Evolutionary conservation across 441 rosid species (phyloP).

Genomic region (Melastoma candidum): DNA sequence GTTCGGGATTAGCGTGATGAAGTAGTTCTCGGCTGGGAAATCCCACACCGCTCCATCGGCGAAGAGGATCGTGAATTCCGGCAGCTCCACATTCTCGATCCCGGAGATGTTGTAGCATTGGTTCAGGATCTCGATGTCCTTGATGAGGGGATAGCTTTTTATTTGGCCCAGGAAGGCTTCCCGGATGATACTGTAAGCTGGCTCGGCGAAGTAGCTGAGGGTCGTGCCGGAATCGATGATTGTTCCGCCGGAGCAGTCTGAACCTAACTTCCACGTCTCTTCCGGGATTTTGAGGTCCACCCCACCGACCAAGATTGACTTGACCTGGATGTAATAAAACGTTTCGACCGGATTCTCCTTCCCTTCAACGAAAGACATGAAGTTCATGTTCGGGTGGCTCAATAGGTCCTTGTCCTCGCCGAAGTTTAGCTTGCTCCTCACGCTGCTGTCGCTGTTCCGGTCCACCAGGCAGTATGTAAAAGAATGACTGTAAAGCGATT

Average conservation of each 20-base stretch:
- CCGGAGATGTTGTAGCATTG: conserved; percentile 39
- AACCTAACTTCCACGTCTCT: conserved; percentile 53
- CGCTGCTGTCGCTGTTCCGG: conserved; percentile 65
- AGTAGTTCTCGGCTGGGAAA: conserved; percentile 9
- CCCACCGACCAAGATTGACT: conserved; percentile 54
- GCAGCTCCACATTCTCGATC: neutral
- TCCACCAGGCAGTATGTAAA: conserved; percentile 32
- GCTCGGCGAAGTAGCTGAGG: conserved; percentile 37
- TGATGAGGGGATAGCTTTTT: conserved; percentile 40
- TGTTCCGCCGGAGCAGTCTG: conserved; percentile 64
- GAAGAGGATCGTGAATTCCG: conserved; percentile 4
- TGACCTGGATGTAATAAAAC: conserved; percentile 73
- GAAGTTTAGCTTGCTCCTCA: conserved; percentile 78
- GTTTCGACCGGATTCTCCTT: conserved; percentile 60
- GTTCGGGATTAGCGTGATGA: neutral
- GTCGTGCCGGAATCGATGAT: conserved; percentile 58
- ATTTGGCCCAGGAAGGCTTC: conserved; percentile 51
- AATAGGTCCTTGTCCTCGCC: conserved; percentile 74
- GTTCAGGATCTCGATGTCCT: conserved; percentile 49
- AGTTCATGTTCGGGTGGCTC: conserved; percentile 55
- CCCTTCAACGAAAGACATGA: conserved; percentile 56
- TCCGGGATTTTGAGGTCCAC: conserved; percentile 53
- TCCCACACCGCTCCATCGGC: conserved; percentile 3
- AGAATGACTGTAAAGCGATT: conserved; percentile 2
- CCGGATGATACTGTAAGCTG: conserved; percentile 52